Base-by-base conservation (phyloP, 495 filamentous ascomycete genomes). In the Penicilliopsis zonata region DNA sequence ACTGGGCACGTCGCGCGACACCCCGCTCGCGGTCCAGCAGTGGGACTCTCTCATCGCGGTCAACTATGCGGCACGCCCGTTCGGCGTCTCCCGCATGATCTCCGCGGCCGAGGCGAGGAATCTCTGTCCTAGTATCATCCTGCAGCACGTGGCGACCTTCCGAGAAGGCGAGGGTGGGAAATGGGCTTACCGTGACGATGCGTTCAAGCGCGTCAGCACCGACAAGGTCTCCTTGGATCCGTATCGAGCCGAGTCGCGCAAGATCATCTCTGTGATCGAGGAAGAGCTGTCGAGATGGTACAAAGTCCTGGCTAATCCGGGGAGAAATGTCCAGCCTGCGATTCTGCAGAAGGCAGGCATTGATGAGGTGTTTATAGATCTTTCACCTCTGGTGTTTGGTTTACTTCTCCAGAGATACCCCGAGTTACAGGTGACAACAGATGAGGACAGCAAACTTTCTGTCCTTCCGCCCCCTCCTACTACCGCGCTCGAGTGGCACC, bases 91-190 rank as follows among this genome's bases (percentile, higher is more conserved):
- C 24, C 59, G 88, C 15, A 79, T 84, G 55, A 52, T 86, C 28
- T 77, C 72, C 4, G 71, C 79, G 21, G 66, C 60, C 5, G 92
- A 96, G 46, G 90, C 90, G n/a, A 78, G 74, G 57, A 88, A 90
- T 54, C 52, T 81, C 24, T 96, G 92, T 44, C 86, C 90, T 16
- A 67, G 80, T 9, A 63, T 98, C 19, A 74, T 92, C 8, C 55
- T 80, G 25, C 90, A 94, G 55, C 86, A 96, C 58, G 86, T 98
- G 13, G 87, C 90, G 18, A 96, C 88, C 2, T 98, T 92, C 74
- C 74, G 75, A 42, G 86, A 94, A 47, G 92, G 92, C 0, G 83
- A 94, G 22, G 79, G 76, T 31, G 61, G 59, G 8, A 78, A 72
- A 43, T 96, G 90, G 90, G 80, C 76, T 9, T 98, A 98, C 53